Percentiles rank a stretch among this genome's conserved stretches.
Conservation (phyloP, 352 stramenopile genomes). For the Globisporangium yorkense region DNA sequence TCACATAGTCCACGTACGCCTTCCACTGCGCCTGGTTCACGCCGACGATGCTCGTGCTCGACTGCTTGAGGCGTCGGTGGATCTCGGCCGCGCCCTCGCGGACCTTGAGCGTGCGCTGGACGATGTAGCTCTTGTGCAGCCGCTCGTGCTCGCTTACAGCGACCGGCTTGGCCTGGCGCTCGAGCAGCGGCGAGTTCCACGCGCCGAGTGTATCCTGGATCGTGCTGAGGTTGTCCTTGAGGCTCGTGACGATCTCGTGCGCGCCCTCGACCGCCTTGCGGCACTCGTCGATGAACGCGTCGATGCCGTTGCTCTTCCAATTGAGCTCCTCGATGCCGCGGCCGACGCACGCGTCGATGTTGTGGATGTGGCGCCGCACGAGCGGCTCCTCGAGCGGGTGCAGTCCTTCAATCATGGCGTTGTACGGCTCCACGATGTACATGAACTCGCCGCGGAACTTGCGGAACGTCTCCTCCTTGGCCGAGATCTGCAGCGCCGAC, state of each 20-base stretch:
- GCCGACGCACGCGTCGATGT: conserved; percentile 93
- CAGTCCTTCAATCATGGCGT: conserved; percentile 94
- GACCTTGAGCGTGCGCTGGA: conserved; percentile 92
- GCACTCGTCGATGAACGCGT: conserved; percentile 93
- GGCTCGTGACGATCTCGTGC: conserved; percentile 93
- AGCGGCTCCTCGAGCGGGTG: conserved; percentile 96
- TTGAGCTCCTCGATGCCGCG: conserved; percentile 93
- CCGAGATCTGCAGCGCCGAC: conserved; percentile 93
- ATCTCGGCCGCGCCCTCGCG: conserved; percentile 95
- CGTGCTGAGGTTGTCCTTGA: conserved; percentile 95
- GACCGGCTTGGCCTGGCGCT: conserved; percentile 94
- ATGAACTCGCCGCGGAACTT: conserved; percentile 95
- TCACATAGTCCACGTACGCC: conserved; percentile 97
- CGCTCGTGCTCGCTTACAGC: conserved; percentile 95
- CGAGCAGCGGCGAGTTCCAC: conserved; percentile 93
- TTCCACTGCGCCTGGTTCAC: conserved; percentile 96
- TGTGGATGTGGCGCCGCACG: conserved; percentile 92
- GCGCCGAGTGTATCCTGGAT: conserved; percentile 91
- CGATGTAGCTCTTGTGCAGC: conserved; percentile 91
- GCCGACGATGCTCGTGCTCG: conserved; percentile 91
- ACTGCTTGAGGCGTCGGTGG: conserved; percentile 94
- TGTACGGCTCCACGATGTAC: conserved; percentile 98
- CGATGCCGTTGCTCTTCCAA: conserved; percentile 92
- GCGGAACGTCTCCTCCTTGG: conserved; percentile 94
- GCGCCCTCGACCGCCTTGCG: conserved; percentile 79